Evolutionary conservation across 371 early-diverging fungal species (phyloP).

Genomic region (Rhizopus sp.): DNA sequence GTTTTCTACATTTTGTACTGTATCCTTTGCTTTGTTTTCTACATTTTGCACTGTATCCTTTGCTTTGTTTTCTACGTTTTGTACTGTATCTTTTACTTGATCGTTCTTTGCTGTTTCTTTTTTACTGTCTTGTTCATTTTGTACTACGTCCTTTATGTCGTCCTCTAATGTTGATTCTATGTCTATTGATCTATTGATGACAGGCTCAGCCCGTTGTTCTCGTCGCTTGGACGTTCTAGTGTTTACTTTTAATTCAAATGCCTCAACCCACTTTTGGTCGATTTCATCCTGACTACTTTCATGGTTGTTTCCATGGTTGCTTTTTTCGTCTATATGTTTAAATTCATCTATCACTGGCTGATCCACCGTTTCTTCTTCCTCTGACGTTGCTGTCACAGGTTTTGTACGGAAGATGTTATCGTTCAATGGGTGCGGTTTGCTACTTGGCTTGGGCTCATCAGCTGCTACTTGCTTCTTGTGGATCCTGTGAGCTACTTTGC

Average conservation of each 20-base stretch:
- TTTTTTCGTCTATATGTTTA: background rate
- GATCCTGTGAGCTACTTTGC: conserved; percentile 26
- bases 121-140: conserved; percentile 1
- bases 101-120: background rate
- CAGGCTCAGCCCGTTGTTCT: no score
- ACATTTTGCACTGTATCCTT: background rate
- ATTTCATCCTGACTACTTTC: conserved; percentile 13
- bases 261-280: conserved; percentile 26
- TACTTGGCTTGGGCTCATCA: background rate
- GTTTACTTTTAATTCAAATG: conserved; percentile 26
- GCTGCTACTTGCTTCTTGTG: conserved; percentile 5
- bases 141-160: background rate
- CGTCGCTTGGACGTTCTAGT: conserved; percentile 17
- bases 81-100: no score
- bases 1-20: background rate
- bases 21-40: no score
- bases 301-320: background rate
- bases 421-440: conserved; percentile 14
- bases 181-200: background rate
- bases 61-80: background rate
- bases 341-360: no score
- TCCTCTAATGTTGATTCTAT: background rate
- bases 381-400: background rate
- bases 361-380: background rate
- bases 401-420: conserved; percentile 1